Conservation (phyloP, 441 rosid genomes). For the Euphorbia celastroides region DNA sequence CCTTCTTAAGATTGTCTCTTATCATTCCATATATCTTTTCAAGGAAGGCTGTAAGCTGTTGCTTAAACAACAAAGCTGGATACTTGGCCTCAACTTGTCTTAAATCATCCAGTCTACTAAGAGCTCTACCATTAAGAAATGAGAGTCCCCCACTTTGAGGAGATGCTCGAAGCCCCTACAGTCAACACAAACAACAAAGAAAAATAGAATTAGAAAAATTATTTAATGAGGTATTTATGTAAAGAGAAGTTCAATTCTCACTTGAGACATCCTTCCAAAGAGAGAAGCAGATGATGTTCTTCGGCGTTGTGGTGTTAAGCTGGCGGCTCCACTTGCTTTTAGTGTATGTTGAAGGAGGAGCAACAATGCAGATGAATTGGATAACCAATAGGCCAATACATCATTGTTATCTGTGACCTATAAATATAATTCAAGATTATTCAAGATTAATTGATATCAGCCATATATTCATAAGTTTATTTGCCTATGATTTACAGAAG, state of each 20-base stretch:
- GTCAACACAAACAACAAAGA: constrained; percentile 16
- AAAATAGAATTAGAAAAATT: constrained; percentile 8
- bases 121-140: constrained; percentile 70
- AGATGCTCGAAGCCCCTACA: constrained; percentile 80
- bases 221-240: neutral
- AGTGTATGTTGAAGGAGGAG: constrained; percentile 97
- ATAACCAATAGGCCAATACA: constrained; percentile 89
- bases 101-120: constrained; percentile 79
- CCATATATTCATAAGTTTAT: constrained; percentile 9
- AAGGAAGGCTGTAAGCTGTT: constrained; percentile 99
- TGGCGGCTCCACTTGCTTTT: constrained; percentile 98
- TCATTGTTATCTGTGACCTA: constrained; percentile 93
- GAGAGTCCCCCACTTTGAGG: constrained; percentile 96
- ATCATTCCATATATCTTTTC: constrained; percentile 99
- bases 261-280: constrained; percentile 99
- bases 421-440: constrained; percentile 26
- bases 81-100: constrained; percentile 99
- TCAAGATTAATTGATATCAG: constrained; percentile 25
- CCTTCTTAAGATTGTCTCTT: constrained; percentile 95
- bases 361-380: constrained; percentile 86
- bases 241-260: constrained; percentile 29
- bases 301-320: constrained; percentile 93
- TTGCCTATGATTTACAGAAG: neutral
- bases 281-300: constrained; percentile 91
- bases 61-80: constrained; percentile 98